A percentile compares a stretch with the other conserved stretches of the same genome.
These are phyloP conservation scores for Ceriops tagal DNA, from an alignment of 345 rosid species.

Conservation along the genomic window DNA sequence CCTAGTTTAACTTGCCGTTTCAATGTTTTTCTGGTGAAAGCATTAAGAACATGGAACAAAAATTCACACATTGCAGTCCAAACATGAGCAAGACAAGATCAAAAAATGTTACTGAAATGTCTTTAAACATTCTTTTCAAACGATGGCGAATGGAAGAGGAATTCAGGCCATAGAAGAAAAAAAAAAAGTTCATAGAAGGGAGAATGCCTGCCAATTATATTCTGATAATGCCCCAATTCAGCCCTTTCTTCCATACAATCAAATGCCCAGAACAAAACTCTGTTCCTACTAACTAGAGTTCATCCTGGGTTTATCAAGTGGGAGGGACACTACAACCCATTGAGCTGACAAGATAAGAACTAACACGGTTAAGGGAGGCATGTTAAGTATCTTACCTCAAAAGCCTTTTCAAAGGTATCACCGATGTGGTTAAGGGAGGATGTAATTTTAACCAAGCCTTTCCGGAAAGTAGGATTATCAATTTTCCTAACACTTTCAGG, in stretches of 20 bases:
- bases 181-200: too few species aligned
- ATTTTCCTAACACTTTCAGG: slow-evolving; percentile 47
- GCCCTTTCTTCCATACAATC: too few species aligned
- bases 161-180: too few species aligned
- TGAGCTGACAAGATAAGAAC: background rate
- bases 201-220: too few species aligned
- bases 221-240: too few species aligned
- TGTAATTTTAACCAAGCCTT: slow-evolving; percentile 67
- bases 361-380: background rate
- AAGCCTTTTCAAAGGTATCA: slow-evolving; percentile 83
- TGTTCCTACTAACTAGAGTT: background rate
- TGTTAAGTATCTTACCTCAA: slow-evolving; percentile 42
- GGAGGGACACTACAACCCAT: background rate
- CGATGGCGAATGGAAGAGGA: too few species aligned
- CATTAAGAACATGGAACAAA: background rate
- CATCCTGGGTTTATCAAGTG: too few species aligned
- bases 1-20: background rate
- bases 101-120: too few species aligned
- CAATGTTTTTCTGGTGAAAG: background rate
- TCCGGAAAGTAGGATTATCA: slow-evolving; percentile 64
- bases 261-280: too few species aligned
- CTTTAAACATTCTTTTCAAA: too few species aligned
- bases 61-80: background rate
- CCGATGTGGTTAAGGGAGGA: slow-evolving; percentile 82
- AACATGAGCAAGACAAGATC: background rate